Percentiles rank a stretch among this genome's conserved stretches.
Evolutionary conservation across 2,329 filamentous ascomycete species (phyloP).

Genomic region (Daldinia sp.): DNA sequence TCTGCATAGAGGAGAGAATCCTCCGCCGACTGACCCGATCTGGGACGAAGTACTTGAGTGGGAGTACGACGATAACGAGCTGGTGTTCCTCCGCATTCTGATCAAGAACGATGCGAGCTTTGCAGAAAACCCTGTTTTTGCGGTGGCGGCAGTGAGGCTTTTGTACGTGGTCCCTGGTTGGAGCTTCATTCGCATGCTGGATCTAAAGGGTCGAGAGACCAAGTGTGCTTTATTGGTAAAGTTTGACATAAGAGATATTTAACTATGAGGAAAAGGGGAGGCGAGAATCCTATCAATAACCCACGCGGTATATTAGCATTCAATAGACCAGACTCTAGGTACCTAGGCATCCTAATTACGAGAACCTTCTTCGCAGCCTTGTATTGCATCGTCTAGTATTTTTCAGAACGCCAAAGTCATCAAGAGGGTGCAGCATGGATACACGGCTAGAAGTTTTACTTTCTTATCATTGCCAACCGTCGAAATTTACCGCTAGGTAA

Average conservation of each 20-base stretch:
- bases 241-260: conserved; percentile 62
- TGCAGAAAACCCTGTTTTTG: conserved; percentile 67
- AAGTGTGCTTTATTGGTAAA: conserved; percentile 67
- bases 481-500: no score
- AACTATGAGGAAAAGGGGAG: no score
- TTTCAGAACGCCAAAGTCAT: no score
- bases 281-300: no score
- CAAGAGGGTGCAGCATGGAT: no score
- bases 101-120: conserved; percentile 74
- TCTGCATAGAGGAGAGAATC: conserved; percentile 65
- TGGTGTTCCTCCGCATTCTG: conserved; percentile 69
- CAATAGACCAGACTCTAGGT: background rate
- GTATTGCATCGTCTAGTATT: no score
- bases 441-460: no score
- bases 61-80: conserved; percentile 73
- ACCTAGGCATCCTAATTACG: no score
- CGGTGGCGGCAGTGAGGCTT: conserved; percentile 67
- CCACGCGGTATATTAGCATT: background rate
- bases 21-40: conserved; percentile 66
- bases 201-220: conserved; percentile 70
- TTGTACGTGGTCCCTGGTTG: conserved; percentile 65
- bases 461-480: no score
- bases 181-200: conserved; percentile 71
- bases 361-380: no score
- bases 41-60: conserved; percentile 74